Evolutionary conservation across 305 asterid genomes (phyloP), one percentile per base, ranked within the genome.

Genomic region (Rubia peregrina): DNA sequence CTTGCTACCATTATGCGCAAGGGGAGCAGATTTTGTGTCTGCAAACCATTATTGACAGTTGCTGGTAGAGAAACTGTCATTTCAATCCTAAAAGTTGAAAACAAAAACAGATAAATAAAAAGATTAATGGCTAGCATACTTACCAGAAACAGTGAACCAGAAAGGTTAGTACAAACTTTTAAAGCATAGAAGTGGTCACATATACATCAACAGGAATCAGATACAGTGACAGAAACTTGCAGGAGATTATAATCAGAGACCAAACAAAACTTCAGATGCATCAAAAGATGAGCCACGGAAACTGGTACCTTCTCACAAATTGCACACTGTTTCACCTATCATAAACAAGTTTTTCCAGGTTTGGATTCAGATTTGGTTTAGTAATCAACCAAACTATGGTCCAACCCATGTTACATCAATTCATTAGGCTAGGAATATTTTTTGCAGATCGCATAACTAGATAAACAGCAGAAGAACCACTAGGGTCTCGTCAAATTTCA

Each of bases 1-100:
- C 92, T 89, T 48, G 96, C 99, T 79, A 95, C 73, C 78, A 90
- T 72, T 85, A 95, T 84, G 82, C 83, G 85, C 87, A 90, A 82
- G 79, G 99, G 99, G 77, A 92, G 88, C 64, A 86, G 79, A 79
- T 77, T 85, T 76, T 82, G 95, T 79, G 82, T 79, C 78, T 82
- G 90, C 68, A 85, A 68, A 33, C 81, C 95, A 77, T 83, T 85
- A 80, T 89, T 87, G 71, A 84, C 85, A 80, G 88, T 78, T 72
- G 87, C 81, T 10, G 93, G 91, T 65, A 90, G 80, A 74, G 96
- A 86, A 68, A 95, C 75, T 67, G 91, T 76, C 96, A 95, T 80
- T 84, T 87, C 88, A 73, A 95, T 90, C 95, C 98, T 95, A 61
- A 73, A 61, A 71, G 76, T 70, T 46, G 49, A 46, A 65, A 44